These are phyloP conservation scores for Septoria linicola DNA, from an alignment of 2,329 filamentous ascomycete genomes.

Conservation along the genomic window DNA sequence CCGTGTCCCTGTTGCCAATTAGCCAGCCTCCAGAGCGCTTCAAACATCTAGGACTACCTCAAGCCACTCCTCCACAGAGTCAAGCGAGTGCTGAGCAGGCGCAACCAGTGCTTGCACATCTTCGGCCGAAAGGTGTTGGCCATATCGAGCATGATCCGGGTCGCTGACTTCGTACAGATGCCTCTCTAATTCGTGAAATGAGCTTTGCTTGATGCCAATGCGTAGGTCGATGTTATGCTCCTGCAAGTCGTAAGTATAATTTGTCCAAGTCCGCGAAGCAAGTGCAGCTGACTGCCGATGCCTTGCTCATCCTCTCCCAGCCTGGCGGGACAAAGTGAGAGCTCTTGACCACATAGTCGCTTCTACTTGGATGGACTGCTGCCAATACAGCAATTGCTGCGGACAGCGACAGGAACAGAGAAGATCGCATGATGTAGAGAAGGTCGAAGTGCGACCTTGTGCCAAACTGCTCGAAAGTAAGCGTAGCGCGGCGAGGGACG, in stretches of 20 bases:
- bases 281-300: constrained; percentile 6
- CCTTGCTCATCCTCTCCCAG: constrained; percentile 19
- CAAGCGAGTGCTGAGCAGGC: no score
- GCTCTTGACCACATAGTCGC: constrained; percentile 17
- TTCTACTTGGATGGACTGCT: constrained; percentile 11
- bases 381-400: constrained; percentile 6
- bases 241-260: constrained; percentile 5
- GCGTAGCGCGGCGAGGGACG: no score
- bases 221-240: constrained; percentile 21
- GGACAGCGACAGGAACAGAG: no score
- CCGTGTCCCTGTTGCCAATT: constrained; percentile 55
- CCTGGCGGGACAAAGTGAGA: constrained; percentile 18
- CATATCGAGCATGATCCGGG: constrained; percentile 59
- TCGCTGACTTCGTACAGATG: constrained; percentile 61
- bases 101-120: constrained; percentile 55
- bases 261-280: not conserved
- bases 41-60: no score
- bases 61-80: no score
- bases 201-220: constrained; percentile 26
- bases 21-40: constrained; percentile 52
- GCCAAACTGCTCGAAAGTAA: no score
- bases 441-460: no score
- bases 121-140: constrained; percentile 56
- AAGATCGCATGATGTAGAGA: no score
- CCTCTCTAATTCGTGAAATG: constrained; percentile 51